Conservation (phyloP, 2,329 filamentous ascomycete species). For the Fusarium goolgardi region DNA sequence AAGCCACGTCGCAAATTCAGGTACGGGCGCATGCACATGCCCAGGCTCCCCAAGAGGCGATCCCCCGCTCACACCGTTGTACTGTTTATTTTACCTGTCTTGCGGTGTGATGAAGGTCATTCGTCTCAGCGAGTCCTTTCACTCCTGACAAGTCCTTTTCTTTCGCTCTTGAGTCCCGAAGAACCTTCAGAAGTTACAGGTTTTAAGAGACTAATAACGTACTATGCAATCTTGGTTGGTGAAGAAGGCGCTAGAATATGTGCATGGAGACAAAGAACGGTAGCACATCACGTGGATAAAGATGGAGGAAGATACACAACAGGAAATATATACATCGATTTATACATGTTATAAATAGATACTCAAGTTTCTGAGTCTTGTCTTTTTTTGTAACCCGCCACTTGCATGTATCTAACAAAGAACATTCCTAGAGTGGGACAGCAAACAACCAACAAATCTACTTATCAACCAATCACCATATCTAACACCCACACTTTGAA, state of each 20-base stretch:
- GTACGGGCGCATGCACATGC: neutral
- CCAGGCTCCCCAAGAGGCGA: neutral
- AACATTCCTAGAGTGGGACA: neutral
- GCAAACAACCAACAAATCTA: neutral
- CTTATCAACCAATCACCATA: neutral
- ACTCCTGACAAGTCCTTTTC: neutral
- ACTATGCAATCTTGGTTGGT: too few species aligned
- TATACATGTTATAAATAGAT: too few species aligned
- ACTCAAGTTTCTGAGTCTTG: too few species aligned
- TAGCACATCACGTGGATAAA: too few species aligned
- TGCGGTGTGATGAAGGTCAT: neutral
- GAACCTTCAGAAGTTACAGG: too few species aligned
- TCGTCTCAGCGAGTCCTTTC: neutral
- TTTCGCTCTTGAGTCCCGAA: neutral
- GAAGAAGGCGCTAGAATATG: too few species aligned
- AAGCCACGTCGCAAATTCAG: slow-evolving; percentile 9
- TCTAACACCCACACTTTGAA: neutral
- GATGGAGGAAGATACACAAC: too few species aligned
- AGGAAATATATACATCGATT: too few species aligned
- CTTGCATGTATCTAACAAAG: neutral
- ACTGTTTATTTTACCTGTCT: neutral
- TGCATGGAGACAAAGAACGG: too few species aligned
- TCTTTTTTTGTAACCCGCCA: too few species aligned
- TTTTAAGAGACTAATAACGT: too few species aligned
- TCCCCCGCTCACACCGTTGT: neutral